A percentile compares a stretch with the other conserved stretches of the same genome.
These are phyloP conservation scores for Salmacisia buchloeana DNA, from an alignment of 1,284 basidiomycete species.

Conservation along the genomic window DNA sequence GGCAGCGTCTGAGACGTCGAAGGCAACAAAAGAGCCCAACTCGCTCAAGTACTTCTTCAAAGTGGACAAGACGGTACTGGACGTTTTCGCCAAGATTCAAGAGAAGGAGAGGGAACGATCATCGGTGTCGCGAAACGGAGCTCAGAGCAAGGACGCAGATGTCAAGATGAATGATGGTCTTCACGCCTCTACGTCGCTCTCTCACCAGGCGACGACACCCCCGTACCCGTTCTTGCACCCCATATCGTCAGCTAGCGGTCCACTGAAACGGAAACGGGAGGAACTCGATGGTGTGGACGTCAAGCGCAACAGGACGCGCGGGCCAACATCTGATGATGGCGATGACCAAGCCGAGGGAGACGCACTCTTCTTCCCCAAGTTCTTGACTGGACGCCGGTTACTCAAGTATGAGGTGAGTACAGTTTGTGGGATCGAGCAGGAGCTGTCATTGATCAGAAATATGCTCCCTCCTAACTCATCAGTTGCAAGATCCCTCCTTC, in stretches of 20 bases:
- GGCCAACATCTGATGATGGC: slow-evolving; percentile 4
- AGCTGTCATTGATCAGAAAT: neutral
- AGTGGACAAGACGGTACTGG: neutral
- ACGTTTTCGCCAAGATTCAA: neutral
- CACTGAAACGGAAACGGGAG: slow-evolving; percentile 7
- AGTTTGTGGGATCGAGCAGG: neutral
- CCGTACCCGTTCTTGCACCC: neutral
- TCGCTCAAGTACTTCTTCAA: slow-evolving; percentile 1
- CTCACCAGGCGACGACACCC: too few species aligned
- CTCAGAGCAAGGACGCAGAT: too few species aligned
- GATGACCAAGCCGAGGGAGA: too few species aligned
- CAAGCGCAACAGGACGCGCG: slow-evolving; percentile 42
- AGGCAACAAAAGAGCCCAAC: neutral
- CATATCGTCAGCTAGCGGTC: slow-evolving; percentile 34
- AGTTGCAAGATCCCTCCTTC: slow-evolving; percentile 75
- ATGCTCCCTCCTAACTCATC: neutral
- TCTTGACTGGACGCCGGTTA: slow-evolving; percentile 75
- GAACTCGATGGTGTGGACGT: slow-evolving; percentile 62
- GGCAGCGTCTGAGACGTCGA: neutral
- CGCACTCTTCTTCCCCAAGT: slow-evolving; percentile 81
- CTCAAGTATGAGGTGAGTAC: slow-evolving; percentile 65
- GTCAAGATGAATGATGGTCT: slow-evolving; percentile 61
- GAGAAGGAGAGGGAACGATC: slow-evolving; percentile 60
- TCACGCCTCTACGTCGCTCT: neutral
- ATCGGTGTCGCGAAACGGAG: slow-evolving; percentile 35